Evolutionary conservation across 2,329 filamentous ascomycete species (phyloP).

Genomic region (Trichoderma citrinoviride): DNA sequence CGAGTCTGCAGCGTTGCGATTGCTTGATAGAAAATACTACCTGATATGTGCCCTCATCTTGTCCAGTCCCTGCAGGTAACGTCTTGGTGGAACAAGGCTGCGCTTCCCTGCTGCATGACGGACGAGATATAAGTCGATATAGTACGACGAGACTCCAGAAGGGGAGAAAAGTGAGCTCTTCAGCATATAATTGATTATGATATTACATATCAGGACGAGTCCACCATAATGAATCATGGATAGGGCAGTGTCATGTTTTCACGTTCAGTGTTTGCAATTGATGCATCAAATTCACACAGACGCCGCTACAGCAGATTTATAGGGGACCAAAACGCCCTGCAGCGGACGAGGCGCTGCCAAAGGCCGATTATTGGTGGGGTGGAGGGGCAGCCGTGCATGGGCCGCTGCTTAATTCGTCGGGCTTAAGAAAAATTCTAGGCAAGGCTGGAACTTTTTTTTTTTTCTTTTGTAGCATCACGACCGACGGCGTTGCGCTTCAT

Average conservation of each 20-base stretch:
- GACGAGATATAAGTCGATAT: too few species aligned
- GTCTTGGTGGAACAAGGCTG: too few species aligned
- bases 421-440: constrained; percentile 36
- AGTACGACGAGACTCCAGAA: too few species aligned
- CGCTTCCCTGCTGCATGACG: too few species aligned
- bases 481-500: constrained; percentile 13
- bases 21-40: too few species aligned
- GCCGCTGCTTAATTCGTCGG: constrained; percentile 36
- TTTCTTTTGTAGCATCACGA: constrained; percentile 21
- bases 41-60: too few species aligned
- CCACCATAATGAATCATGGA: background rate
- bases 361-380: constrained; percentile 26
- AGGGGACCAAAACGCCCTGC: background rate
- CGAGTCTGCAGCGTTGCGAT: too few species aligned
- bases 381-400: constrained; percentile 36
- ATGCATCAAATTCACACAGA: background rate
- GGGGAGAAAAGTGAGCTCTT: too few species aligned
- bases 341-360: background rate
- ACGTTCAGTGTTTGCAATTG: background rate
- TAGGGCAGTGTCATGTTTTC: background rate
- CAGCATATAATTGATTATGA: too few species aligned
- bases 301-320: background rate
- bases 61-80: too few species aligned
- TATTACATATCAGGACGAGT: background rate
- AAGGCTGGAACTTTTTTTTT: constrained; percentile 33